Conservation (phyloP, 768 basidiomycete species). For the Mycena epipterygia region DNA sequence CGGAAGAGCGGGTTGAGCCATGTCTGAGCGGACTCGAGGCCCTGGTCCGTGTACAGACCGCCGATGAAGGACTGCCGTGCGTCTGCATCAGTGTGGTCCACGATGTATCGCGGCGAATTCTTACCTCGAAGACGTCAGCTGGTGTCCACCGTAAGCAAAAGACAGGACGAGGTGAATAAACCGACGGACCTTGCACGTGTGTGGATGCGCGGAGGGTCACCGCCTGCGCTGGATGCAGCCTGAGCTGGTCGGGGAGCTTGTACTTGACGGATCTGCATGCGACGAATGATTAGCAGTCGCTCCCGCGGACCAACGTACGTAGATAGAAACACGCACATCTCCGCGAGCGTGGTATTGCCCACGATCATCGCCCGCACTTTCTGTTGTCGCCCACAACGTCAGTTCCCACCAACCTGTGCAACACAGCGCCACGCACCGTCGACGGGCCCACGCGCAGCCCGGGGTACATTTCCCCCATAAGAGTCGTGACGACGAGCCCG, state of each 20-base stretch:
- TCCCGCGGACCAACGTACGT: not conserved
- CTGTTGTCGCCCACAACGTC: constrained; percentile 52
- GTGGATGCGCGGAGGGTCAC: constrained; percentile 77
- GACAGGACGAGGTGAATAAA: constrained; percentile 9
- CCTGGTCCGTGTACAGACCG: constrained; percentile 81
- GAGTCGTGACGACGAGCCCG: constrained; percentile 72
- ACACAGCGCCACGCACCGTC: constrained; percentile 63
- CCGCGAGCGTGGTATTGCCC: constrained; percentile 79
- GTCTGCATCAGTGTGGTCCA: not conserved
- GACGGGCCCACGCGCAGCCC: constrained; percentile 82
- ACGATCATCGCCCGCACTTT: constrained; percentile 86
- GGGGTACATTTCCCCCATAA: constrained; percentile 76
- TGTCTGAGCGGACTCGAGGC: constrained; percentile 63
- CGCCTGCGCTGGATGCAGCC: constrained; percentile 79
- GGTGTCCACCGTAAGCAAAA: constrained; percentile 15
- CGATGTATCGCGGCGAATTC: constrained; percentile 25
- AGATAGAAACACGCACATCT: constrained; percentile 61
- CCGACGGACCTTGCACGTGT: constrained; percentile 75
- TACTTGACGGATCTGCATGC: constrained; percentile 71
- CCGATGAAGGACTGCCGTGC: constrained; percentile 79
- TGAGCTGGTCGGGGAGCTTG: constrained; percentile 70
- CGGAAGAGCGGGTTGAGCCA: constrained; percentile 77
- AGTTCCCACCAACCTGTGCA: constrained; percentile 3
- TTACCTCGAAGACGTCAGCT: constrained; percentile 88
- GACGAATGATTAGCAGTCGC: constrained; percentile 5